These are phyloP conservation scores for Theobroma cacao DNA, from an alignment of 345 rosid species.

Conservation along the genomic window DNA sequence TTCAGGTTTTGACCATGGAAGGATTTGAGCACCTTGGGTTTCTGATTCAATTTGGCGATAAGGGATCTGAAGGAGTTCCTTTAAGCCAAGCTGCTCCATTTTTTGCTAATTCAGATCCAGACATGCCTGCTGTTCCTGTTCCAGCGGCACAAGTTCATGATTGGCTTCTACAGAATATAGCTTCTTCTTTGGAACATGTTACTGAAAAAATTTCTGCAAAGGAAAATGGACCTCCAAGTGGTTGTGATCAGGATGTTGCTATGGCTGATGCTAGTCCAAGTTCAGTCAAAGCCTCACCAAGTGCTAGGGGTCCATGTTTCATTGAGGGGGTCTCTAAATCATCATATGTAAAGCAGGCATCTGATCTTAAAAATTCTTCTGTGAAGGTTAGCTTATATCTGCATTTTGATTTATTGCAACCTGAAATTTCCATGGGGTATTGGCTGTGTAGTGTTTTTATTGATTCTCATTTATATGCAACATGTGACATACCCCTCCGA, in stretches of 20 bases:
- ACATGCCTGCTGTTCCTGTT: slow-evolving; percentile 97
- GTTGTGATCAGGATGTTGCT: slow-evolving; percentile 82
- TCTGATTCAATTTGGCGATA: slow-evolving; percentile 91
- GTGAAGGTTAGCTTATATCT: slow-evolving; percentile 62
- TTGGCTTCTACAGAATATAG: slow-evolving; percentile 84
- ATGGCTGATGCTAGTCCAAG: slow-evolving; percentile 87
- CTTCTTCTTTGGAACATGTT: slow-evolving; percentile 68
- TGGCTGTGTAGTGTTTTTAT: not conserved
- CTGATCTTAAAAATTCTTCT: slow-evolving; percentile 86
- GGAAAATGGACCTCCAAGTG: slow-evolving; percentile 72
- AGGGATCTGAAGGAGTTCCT: slow-evolving; percentile 72
- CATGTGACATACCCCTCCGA: not conserved
- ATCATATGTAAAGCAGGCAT: slow-evolving; percentile 80
- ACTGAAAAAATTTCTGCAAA: slow-evolving; percentile 85
- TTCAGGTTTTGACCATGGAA: slow-evolving; percentile 88
- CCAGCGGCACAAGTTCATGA: slow-evolving; percentile 85
- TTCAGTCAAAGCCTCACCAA: slow-evolving; percentile 60
- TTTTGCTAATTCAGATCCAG: slow-evolving; percentile 98
- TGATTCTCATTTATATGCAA: not conserved
- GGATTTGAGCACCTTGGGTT: slow-evolving; percentile 95
- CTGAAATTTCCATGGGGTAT: not conserved
- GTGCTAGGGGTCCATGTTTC: slow-evolving; percentile 66
- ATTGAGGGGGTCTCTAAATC: slow-evolving; percentile 95
- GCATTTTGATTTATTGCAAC: not conserved
- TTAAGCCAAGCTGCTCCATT: slow-evolving; percentile 90